Conservation (phyloP, 192 early-diverging fungal genomes). For the Coemansia umbellata region DNA sequence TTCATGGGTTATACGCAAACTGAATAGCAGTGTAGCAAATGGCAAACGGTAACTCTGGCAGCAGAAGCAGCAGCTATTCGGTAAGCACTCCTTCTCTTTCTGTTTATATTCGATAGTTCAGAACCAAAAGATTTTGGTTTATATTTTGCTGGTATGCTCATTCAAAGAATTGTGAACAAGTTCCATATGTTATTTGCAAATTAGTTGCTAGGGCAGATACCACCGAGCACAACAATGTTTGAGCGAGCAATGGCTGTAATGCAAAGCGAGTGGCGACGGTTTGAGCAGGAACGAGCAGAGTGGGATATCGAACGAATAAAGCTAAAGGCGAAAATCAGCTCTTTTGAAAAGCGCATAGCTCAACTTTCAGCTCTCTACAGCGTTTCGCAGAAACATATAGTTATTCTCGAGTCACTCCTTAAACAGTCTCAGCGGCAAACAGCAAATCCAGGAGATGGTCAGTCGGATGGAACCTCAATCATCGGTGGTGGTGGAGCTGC, state of each 20-base stretch:
- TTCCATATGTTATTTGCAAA: too few species aligned
- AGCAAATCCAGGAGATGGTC: too few species aligned
- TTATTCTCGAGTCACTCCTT: slow-evolving; percentile 21
- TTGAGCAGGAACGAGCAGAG: slow-evolving; percentile 36
- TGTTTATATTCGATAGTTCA: neutral
- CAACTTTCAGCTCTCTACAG: slow-evolving; percentile 17
- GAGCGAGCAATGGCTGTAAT: slow-evolving; percentile 32
- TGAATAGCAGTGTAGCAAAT: neutral
- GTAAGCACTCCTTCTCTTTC: neutral
- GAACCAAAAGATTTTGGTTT: neutral
- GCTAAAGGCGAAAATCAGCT: slow-evolving; percentile 37
- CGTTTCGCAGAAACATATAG: slow-evolving; percentile 30
- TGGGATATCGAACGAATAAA: slow-evolving; percentile 45
- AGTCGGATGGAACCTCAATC: too few species aligned
- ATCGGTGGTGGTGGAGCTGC: too few species aligned
- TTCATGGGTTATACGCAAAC: too few species aligned
- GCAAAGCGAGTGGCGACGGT: slow-evolving; percentile 41
- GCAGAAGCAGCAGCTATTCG: slow-evolving; percentile 3
- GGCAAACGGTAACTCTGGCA: neutral
- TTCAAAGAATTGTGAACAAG: too few species aligned
- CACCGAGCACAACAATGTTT: slow-evolving; percentile 10
- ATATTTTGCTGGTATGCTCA: too few species aligned
- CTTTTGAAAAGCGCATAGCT: slow-evolving; percentile 37
- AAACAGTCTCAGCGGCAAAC: too few species aligned
- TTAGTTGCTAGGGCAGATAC: slow-evolving; percentile 1